These are phyloP conservation scores for Ophiostoma pallidulum DNA, from an alignment of 2,329 filamentous ascomycete genomes.

Conservation along the genomic window DNA sequence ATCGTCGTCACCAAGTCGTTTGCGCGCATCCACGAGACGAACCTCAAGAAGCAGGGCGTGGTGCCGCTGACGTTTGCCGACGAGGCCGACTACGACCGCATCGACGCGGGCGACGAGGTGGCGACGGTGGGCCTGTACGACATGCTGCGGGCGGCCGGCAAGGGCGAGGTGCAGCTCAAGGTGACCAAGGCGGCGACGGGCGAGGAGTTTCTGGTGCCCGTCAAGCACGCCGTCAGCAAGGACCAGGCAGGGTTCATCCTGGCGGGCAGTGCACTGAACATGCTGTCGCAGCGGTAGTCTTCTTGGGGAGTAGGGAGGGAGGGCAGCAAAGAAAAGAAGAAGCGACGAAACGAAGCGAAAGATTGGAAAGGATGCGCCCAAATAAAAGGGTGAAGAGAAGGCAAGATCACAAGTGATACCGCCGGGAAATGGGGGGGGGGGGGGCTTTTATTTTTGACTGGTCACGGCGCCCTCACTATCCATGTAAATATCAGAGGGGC, in stretches of 20 bases:
- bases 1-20: conserved; percentile 75
- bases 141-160: conserved; percentile 67
- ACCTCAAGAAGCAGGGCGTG: conserved; percentile 93
- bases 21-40: conserved; percentile 86
- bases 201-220: conserved; percentile 58
- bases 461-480: no score
- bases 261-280: conserved; percentile 85
- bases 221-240: conserved; percentile 79
- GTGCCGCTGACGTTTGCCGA: conserved; percentile 86
- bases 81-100: conserved; percentile 77
- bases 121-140: conserved; percentile 75
- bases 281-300: conserved; percentile 58
- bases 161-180: conserved; percentile 62
- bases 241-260: conserved; percentile 91
- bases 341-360: no score
- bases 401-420: no score
- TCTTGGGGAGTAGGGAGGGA: background rate
- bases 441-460: no score
- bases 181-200: conserved; percentile 55
- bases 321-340: background rate
- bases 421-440: background rate
- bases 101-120: conserved; percentile 76
- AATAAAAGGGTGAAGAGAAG: no score
- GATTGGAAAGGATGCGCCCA: no score
- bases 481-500: no score